phyloP scores from a whole-genome alignment of 768 basidiomycete species.

The Saitozyma sp. region DNA sequence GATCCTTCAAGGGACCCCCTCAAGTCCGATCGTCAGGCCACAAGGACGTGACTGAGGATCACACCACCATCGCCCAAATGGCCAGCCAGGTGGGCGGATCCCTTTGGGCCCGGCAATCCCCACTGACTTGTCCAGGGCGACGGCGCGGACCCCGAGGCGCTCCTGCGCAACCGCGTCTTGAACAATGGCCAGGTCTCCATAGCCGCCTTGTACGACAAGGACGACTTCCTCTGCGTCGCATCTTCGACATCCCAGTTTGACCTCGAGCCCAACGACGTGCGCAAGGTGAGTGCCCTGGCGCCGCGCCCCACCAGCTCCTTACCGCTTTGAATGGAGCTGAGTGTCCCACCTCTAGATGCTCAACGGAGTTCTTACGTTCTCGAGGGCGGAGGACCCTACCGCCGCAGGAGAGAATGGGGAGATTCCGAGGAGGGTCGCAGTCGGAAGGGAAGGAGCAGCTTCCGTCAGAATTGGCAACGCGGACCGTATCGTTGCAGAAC shows the following conservation, averaged over 20 bases:
- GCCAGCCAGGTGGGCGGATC: neutral
- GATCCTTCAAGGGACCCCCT: conserved; percentile 5
- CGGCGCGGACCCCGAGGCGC: conserved; percentile 19
- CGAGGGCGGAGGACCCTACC: conserved; percentile 28
- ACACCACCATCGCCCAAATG: conserved; percentile 6
- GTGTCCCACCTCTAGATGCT: neutral
- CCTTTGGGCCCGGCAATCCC: neutral
- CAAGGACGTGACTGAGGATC: conserved; percentile 11
- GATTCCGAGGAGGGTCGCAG: conserved; percentile 12
- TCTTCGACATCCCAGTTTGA: conserved; percentile 23
- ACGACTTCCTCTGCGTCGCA: conserved; percentile 26
- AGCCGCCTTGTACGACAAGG: conserved; percentile 21
- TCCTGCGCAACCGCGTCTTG: conserved; percentile 20
- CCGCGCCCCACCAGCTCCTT: neutral
- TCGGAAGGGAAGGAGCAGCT: conserved; percentile 25
- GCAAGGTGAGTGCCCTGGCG: conserved; percentile 15
- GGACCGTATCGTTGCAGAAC: conserved; percentile 22
- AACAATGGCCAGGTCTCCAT: conserved; percentile 18
- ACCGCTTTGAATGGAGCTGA: neutral
- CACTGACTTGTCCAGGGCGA: conserved; percentile 14
- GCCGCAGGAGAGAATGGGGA: conserved; percentile 20
- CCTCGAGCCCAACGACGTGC: conserved; percentile 24
- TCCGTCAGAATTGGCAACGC: conserved; percentile 15
- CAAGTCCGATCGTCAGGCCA: conserved; percentile 2
- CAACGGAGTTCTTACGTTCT: conserved; percentile 24